Evolutionary conservation across 179 eudicot species (phyloP), one percentile per base, ranked within the genome.

Genomic region (Corrigiola litoralis): DNA sequence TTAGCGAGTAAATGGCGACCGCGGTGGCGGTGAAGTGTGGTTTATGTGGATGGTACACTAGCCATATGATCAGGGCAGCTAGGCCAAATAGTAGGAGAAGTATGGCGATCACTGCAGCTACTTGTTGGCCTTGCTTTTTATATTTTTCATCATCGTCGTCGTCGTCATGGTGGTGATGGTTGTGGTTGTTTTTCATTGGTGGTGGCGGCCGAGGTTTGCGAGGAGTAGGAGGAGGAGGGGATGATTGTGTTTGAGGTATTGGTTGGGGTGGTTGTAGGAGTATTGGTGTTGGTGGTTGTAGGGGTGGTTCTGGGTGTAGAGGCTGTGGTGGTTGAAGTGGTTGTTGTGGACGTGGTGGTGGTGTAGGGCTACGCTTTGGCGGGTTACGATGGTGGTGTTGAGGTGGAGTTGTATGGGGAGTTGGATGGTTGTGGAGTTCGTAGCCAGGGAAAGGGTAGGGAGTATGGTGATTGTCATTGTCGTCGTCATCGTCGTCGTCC

Each of bases 1-100:
- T 87, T 72, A 84, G 84, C 59, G 65, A 49, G 80, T 78, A 78
- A 25, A 87, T 36, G 45, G 87, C 70, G 52, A 77, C 79, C 44
- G 80, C 61, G 16, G 69, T 64, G 62, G 92, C 82, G 10, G 70
- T 53, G 82, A 85, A 92, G 34, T 41, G 69, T 11, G 96, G 95
- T 8, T 79, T 78, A 5, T 78, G 65, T 8, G 92, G 88, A 21
- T 88, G 85, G 80, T 92, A 90, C 58, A 92, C 41, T 1, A 92
- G 75, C 85, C 84, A 92, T 5, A 90, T 50, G 28, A 73, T 69
- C 37, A 92, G 79, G 24, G 76, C 85, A 16, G 85, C 58, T 55
- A 82, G 41, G 58, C 75, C 88, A 12, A 77, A 25, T 5, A 92
- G 51, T 56, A 87, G 46, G 25, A 87, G 77, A 55, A 88, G 5